phyloP scores from a whole-genome alignment of 2,329 filamentous ascomycete species.

The Talaromyces verruculosus region DNA sequence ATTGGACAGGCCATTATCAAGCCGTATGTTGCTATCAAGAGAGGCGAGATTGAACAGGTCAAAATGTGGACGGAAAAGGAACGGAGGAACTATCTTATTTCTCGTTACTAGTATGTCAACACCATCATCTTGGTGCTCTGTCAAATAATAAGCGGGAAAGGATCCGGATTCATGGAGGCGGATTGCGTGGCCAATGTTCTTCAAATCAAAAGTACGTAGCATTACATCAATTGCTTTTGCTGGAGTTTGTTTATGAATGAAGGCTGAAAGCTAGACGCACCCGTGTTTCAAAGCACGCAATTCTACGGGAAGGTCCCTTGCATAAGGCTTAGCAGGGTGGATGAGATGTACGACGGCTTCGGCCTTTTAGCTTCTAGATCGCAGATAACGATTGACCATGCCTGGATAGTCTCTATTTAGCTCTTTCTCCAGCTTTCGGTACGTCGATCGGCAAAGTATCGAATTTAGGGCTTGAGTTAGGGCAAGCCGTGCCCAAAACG shows the following conservation, averaged over 20 bases:
- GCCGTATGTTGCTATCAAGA: constrained; percentile 17
- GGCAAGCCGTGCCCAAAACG: neutral
- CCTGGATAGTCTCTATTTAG: neutral
- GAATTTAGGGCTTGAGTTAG: neutral
- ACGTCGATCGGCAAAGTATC: too few relatives aligned
- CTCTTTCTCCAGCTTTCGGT: neutral
- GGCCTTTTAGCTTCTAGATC: neutral
- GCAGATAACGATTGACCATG: neutral
- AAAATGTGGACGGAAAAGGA: constrained; percentile 15
- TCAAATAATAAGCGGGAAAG: neutral
- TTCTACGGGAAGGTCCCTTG: neutral
- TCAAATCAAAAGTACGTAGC: neutral
- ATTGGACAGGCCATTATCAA: constrained; percentile 5
- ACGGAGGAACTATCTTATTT: constrained; percentile 16
- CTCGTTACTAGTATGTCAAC: constrained; percentile 11
- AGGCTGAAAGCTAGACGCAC: too few relatives aligned
- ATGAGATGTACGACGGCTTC: neutral
- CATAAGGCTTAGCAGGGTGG: neutral
- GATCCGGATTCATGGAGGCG: neutral
- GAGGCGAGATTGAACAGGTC: constrained; percentile 13
- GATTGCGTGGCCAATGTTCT: neutral
- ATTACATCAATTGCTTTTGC: neutral
- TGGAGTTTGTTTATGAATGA: neutral
- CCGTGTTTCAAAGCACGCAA: neutral
- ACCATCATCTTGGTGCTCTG: neutral